These are phyloP conservation scores for Waltergamsia citrina DNA, from an alignment of 2,329 filamentous ascomycete genomes.

Conservation along the genomic window DNA sequence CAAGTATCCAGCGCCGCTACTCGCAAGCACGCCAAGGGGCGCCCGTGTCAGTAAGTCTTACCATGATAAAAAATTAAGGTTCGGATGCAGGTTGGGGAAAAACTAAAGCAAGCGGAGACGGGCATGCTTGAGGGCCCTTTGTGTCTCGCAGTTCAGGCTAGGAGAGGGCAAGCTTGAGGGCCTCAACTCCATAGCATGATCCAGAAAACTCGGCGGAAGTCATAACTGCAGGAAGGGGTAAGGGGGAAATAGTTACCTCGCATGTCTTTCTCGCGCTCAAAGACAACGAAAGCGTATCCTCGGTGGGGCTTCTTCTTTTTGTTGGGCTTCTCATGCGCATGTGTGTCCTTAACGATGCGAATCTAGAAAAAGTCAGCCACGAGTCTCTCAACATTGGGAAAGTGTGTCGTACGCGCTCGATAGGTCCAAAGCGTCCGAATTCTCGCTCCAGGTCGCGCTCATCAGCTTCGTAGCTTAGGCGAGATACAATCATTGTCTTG, in stretches of 20 bases:
- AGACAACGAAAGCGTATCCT: slow-evolving; percentile 95
- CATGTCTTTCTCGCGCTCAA: slow-evolving; percentile 96
- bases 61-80: slow-evolving; percentile 24
- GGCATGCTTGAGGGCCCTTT: slow-evolving; percentile 48
- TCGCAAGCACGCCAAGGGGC: slow-evolving; percentile 46
- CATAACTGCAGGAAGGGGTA: slow-evolving; percentile 17
- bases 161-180: slow-evolving; percentile 32
- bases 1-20: slow-evolving; percentile 80
- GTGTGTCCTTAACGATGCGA: slow-evolving; percentile 73
- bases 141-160: slow-evolving; percentile 34
- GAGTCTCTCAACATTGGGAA: slow-evolving; percentile 2
- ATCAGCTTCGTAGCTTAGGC: slow-evolving; percentile 81
- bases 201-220: slow-evolving; percentile 15
- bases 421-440: slow-evolving; percentile 86
- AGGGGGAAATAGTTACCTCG: slow-evolving; percentile 63
- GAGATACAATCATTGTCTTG: slow-evolving; percentile 87
- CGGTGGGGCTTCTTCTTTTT: slow-evolving; percentile 75
- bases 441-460: slow-evolving; percentile 87
- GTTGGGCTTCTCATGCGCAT: slow-evolving; percentile 57
- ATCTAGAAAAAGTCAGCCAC: slow-evolving; percentile 47
- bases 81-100: slow-evolving; percentile 13
- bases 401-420: slow-evolving; percentile 64
- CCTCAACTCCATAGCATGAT: slow-evolving; percentile 20
- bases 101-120: slow-evolving; percentile 27
- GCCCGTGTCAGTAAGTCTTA: slow-evolving; percentile 62